These are phyloP conservation scores for Perilla frutescens DNA, from an alignment of 257 asterid genomes.

Conservation along the genomic window DNA sequence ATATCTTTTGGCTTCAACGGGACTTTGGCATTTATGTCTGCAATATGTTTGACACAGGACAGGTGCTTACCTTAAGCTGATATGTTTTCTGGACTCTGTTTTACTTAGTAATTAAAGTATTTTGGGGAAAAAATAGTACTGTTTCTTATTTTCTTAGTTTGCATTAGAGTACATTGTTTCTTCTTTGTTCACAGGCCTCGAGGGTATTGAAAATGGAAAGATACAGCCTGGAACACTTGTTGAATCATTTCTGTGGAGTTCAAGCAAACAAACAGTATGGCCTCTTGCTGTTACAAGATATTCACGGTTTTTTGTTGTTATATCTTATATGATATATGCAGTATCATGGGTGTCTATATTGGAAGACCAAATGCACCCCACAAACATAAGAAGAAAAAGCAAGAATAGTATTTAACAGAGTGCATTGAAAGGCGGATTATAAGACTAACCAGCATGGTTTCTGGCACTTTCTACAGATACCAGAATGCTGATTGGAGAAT, in stretches of 20 bases:
- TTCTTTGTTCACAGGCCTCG: constrained; percentile 71
- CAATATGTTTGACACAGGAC: constrained; percentile 98
- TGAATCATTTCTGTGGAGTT: constrained; percentile 89
- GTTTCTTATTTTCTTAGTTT: constrained; percentile 19
- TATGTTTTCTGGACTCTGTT: neutral
- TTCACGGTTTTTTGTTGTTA: constrained; percentile 40
- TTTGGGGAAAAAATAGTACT: neutral
- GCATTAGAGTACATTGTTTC: constrained; percentile 32
- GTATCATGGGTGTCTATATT: constrained; percentile 29
- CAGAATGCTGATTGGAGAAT: constrained; percentile 99
- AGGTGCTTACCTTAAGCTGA: constrained; percentile 60
- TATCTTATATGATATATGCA: constrained; percentile 4
- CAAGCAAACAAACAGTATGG: constrained; percentile 91
- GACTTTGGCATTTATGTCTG: constrained; percentile 97
- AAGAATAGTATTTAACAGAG: constrained; percentile 7
- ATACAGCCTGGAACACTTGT: constrained; percentile 80
- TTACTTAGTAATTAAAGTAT: constrained; percentile 11
- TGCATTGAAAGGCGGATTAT: constrained; percentile 8
- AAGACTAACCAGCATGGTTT: constrained; percentile 37
- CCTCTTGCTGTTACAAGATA: constrained; percentile 32
- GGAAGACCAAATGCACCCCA: constrained; percentile 18
- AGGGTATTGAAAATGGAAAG: constrained; percentile 93
- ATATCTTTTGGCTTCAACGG: constrained; percentile 91
- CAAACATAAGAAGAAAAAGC: neutral
- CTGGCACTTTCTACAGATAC: constrained; percentile 61